Base-by-base conservation (phyloP, 331 rosid genomes). In the Pyrus hybrid region DNA sequence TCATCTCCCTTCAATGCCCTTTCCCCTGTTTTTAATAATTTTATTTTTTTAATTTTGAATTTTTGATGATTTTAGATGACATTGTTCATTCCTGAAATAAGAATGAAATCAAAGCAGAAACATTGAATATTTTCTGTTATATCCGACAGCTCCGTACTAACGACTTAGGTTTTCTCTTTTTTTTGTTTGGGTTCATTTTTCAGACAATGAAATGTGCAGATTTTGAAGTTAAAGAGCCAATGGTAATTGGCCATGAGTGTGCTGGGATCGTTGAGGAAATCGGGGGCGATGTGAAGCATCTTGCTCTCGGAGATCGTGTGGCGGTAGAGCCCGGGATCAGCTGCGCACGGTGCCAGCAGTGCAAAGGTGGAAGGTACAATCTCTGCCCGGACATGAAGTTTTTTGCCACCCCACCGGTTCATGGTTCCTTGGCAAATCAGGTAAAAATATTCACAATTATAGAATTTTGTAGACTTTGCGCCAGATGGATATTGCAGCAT, bases 161-260 rank as follows among this genome's bases (percentile, higher is more conserved):
- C 8, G 4, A 51, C 21, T 6, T 7, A 16, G 56, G 20, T 16
- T 47, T 16, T 16, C 18, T 37, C 12, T 35, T 33, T 37, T 35
- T 37, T 37, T 37, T 37, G 45, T 37, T 37, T 37, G 2, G 45
- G 45, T 37, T 37, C 45, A 37, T 47, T 47, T 14, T 17, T 6
- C 57, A 51, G 98, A 84, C 88, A 11, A 20, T 93, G 91, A 89
- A 87, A 78, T 87, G 85, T 56, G 97, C 95, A 26, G 85, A 93
- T 73, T 91, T 80, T 62, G 51, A 89, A 33, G 97, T 91, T 17
- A 81, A 81, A 77, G 92, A 93, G 83, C 98, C 98, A 64, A 93
- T 93, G 98, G 97, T 91, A 3, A 87, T 93, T 76, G 98, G 98
- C 29, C 98, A 93, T 67, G 98, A 93, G 83, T 89, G 98, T 78